These are phyloP conservation scores for Cryptomeria japonica DNA, from an alignment of 75 land plant species.

Conservation along the genomic window DNA sequence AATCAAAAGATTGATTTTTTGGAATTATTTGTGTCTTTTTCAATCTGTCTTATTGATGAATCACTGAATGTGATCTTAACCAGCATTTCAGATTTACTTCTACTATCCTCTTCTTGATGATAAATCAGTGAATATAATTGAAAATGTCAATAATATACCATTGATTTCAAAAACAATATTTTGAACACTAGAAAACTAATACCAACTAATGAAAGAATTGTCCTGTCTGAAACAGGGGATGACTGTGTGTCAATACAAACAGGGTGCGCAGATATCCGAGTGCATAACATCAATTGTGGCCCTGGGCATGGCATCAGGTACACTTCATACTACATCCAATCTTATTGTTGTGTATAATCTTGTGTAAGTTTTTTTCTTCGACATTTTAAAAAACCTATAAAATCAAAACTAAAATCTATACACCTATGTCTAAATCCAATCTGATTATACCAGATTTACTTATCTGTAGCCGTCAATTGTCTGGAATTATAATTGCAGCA, in stretches of 20 bases:
- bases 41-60: not conserved
- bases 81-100: too few relatives aligned
- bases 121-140: too few relatives aligned
- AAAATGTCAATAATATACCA: too few relatives aligned
- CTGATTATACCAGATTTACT: not conserved
- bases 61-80: not conserved
- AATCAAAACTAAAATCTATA: too few relatives aligned
- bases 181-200: not conserved
- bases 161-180: too few relatives aligned
- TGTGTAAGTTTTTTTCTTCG: too few relatives aligned
- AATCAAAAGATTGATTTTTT: not conserved
- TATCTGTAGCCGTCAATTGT: not conserved
- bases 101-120: too few relatives aligned
- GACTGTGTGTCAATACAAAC: slow-evolving; percentile 90
- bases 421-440: not conserved
- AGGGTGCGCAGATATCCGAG: slow-evolving; percentile 64
- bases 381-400: too few relatives aligned
- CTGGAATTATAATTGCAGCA: slow-evolving; percentile 33
- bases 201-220: not conserved
- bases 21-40: not conserved
- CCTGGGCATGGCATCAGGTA: slow-evolving; percentile 83
- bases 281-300: slow-evolving; percentile 71
- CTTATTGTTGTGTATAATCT: too few relatives aligned
- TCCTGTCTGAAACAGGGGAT: slow-evolving; percentile 52
- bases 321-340: not conserved